These are phyloP conservation scores for Capsella bursapastoris DNA, from an alignment of 345 rosid species.

Conservation along the genomic window DNA sequence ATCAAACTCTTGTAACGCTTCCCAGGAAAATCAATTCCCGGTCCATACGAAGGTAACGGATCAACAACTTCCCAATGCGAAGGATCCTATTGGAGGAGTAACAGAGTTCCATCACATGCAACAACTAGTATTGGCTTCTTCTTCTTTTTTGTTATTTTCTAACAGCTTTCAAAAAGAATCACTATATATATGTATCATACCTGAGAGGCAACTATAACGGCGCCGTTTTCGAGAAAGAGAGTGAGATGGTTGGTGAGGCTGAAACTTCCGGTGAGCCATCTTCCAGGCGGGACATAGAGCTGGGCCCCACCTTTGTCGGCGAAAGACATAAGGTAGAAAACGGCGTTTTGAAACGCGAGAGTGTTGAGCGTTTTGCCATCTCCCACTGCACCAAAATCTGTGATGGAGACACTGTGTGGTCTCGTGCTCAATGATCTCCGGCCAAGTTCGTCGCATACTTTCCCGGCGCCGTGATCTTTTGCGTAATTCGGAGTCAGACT, in stretches of 20 bases:
- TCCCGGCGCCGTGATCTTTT: constrained; percentile 10
- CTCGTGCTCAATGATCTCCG: constrained; percentile 41
- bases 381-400: constrained; percentile 65
- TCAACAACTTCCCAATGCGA: constrained; percentile 55
- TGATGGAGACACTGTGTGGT: constrained; percentile 57
- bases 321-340: constrained; percentile 55
- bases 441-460: constrained; percentile 40
- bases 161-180: not conserved
- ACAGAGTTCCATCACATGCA: constrained; percentile 1
- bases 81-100: constrained; percentile 47
- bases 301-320: constrained; percentile 63
- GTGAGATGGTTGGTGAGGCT: constrained; percentile 62
- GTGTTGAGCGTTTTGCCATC: constrained; percentile 64
- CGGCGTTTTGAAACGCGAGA: constrained; percentile 57
- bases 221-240: constrained; percentile 58
- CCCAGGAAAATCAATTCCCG: constrained; percentile 56
- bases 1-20: constrained; percentile 57
- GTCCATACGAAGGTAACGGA: constrained; percentile 62
- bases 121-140: not conserved
- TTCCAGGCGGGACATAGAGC: constrained; percentile 62
- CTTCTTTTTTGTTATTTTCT: no score
- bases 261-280: constrained; percentile 62
- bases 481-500: constrained; percentile 23
- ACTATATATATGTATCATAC: constrained; percentile 18
- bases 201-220: constrained; percentile 59